Conservation (phyloP, 2,329 filamentous ascomycete genomes). For the Sarocladium strictum region DNA sequence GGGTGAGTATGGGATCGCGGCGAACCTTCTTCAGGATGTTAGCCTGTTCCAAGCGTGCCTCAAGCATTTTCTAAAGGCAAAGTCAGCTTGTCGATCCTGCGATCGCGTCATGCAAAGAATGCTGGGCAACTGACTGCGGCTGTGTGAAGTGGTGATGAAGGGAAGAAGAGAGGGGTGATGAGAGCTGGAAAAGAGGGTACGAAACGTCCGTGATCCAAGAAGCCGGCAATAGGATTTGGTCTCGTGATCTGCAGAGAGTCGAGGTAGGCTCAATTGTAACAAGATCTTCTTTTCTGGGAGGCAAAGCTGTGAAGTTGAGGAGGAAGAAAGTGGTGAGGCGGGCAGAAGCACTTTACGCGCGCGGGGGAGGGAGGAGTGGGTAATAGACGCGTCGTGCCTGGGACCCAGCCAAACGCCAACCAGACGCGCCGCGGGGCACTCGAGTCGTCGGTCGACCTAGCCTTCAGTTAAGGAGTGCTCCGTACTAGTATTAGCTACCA, state of each 20-base stretch:
- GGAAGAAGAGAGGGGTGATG: slow-evolving; percentile 8
- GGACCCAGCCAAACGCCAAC: slow-evolving; percentile 11
- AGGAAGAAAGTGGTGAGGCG: slow-evolving; percentile 14
- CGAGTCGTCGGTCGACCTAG: no score
- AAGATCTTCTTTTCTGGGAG: neutral
- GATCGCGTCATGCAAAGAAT: neutral
- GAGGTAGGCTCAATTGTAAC: neutral
- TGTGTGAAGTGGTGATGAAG: slow-evolving; percentile 5
- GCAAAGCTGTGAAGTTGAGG: slow-evolving; percentile 7
- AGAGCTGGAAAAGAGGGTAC: neutral
- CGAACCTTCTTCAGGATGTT: slow-evolving; percentile 87
- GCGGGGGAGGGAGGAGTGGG: slow-evolving; percentile 17
- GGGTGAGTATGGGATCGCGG: neutral
- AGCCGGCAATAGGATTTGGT: slow-evolving; percentile 1
- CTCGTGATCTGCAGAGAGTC: neutral
- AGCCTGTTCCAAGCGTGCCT: slow-evolving; percentile 95
- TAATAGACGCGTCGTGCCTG: slow-evolving; percentile 24
- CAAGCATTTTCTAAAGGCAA: slow-evolving; percentile 61
- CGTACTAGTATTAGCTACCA: no score
- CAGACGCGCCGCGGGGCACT: slow-evolving; percentile 14
- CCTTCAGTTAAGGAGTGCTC: no score
- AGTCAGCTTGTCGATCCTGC: neutral
- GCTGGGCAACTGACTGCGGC: neutral
- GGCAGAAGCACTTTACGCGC: slow-evolving; percentile 29
- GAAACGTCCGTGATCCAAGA: neutral